These are phyloP conservation scores for Hymenoscyphus albidus DNA, from an alignment of 2,329 filamentous ascomycete genomes.

Conservation along the genomic window DNA sequence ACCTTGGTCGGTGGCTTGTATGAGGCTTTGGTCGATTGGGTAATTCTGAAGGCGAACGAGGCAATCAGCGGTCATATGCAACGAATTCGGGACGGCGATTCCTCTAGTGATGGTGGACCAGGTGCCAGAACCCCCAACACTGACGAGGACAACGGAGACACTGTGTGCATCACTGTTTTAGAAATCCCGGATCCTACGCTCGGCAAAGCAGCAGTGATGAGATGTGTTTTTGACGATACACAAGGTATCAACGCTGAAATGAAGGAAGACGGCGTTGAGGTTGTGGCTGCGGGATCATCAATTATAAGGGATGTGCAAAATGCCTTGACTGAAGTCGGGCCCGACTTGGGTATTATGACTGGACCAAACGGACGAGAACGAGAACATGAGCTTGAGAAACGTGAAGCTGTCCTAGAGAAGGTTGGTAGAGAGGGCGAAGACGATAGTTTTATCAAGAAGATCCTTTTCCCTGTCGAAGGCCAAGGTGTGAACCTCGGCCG, in stretches of 20 bases:
- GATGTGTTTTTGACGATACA: constrained; percentile 88
- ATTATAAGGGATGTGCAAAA: constrained; percentile 84
- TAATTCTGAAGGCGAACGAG: constrained; percentile 82
- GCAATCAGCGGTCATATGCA: constrained; percentile 75
- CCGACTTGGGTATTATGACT: constrained; percentile 72
- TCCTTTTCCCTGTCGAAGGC: constrained; percentile 74
- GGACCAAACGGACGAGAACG: constrained; percentile 66
- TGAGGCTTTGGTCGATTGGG: constrained; percentile 92
- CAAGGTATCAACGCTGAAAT: constrained; percentile 94
- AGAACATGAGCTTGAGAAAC: constrained; percentile 74
- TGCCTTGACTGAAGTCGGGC: constrained; percentile 70
- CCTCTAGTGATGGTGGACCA: constrained; percentile 60
- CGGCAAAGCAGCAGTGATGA: constrained; percentile 83
- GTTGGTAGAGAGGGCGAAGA: constrained; percentile 76
- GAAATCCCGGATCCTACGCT: constrained; percentile 78
- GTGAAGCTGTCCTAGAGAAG: constrained; percentile 81
- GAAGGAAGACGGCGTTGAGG: constrained; percentile 89
- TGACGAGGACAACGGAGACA: constrained; percentile 71
- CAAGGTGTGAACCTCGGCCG: constrained; percentile 79
- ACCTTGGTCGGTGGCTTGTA: constrained; percentile 84
- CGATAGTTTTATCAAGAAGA: constrained; percentile 74
- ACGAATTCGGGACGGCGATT: constrained; percentile 60
- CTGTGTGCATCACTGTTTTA: constrained; percentile 82
- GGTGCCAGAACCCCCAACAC: constrained; percentile 62
- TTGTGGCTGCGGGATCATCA: constrained; percentile 69